Base-by-base conservation (phyloP, 768 basidiomycete genomes). In the Trametes elegans region DNA sequence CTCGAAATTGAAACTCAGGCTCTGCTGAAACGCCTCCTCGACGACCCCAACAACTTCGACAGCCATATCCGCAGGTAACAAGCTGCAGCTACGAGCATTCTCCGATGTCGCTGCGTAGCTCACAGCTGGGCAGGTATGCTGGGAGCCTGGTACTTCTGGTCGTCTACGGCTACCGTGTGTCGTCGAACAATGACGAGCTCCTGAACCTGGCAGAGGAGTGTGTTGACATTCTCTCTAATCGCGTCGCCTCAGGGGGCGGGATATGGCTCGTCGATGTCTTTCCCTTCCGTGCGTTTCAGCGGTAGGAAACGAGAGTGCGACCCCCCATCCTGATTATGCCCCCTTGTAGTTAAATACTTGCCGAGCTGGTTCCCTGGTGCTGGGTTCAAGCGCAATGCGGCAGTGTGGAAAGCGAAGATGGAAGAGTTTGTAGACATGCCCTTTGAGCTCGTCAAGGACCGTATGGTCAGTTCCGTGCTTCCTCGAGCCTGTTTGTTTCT, bases 351-450 rank as follows among this genome's bases (percentile, higher is more conserved):
- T 58, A 78, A 76, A 62, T 65, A 80, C 59, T 62, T 89, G 26
- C 88, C 88, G 0, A 62, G 64, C 40, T 88, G 85, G 84, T 70
- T 81, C 46, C 88, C 88, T 26, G 86, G 87, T 9, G 78, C 81
- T 24, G 77, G 77, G 2, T 92, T 90, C 72, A 80, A 82, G 66
- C 70, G 71, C 14, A 85, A 84, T 55, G 85, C 86, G 2, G 69
- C 53, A 10, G 64, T 58, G 13, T 89, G 88, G 88, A 87, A 81
- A 65, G 76, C 74, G 24, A 79, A 76, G 70, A 80, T 87, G 69
- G 76, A 83, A 51, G 82, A 85, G 59, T 85, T 82, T 46, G 82
- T 82, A 18, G 80, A 88, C 31, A 71, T 70, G 56, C 87, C 87
- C 8, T 89, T 78, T 53, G 76, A 80, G 39, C 81, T 72, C 45